Base-by-base conservation (phyloP, 179 eudicot genomes). In the Beta lomatogona region DNA sequence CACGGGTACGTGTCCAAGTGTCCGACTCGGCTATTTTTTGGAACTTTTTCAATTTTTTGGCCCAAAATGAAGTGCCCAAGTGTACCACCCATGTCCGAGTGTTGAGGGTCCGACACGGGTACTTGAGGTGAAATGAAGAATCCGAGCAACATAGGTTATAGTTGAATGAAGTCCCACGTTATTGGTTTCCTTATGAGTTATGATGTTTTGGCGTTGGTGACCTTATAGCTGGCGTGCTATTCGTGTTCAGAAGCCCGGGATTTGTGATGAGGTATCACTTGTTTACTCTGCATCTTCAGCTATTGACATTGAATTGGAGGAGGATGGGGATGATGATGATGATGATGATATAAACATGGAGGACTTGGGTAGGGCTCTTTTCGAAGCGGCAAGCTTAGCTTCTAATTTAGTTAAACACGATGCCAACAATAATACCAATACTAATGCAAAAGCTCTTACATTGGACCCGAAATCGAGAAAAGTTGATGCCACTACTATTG, bases 181-280 rank as follows among this genome's bases (percentile, higher is more conserved):
- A 19, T 63, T 58, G 19, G 36, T 76, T 76, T 59, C 78, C 78
- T 82, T 9, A 52, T 15, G 6, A 73, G 77, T 73, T 58, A 76
- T 79, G 52, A 76, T 79, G 52, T 74, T 9, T 7, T 64, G 54
- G 54, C 31, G 75, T 64, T 61, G 44, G 41, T 82, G 76, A 82
- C 77, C 79, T 82, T 87, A 78, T 89, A 95, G 99, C 79, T 96
- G 97, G 97, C 85, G 89, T 81, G 93, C 90, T 84, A 59, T 96
- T 78, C 93, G 99, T 78, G 90, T 92, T 86, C 99, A 96, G 85
- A 96, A 88, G 85, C 76, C 84, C 64, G 75, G 50, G 11, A 73
- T 41, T 61, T 77, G 16, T 83, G 89, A 78, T 70, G 88, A 79
- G 52, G 66, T 82, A 71, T 79, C 82, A 50, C 60, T 65, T 71